Evolutionary conservation across 1,284 basidiomycete species (phyloP).

Genomic region (Apiotrichum akiyoshidainum): DNA sequence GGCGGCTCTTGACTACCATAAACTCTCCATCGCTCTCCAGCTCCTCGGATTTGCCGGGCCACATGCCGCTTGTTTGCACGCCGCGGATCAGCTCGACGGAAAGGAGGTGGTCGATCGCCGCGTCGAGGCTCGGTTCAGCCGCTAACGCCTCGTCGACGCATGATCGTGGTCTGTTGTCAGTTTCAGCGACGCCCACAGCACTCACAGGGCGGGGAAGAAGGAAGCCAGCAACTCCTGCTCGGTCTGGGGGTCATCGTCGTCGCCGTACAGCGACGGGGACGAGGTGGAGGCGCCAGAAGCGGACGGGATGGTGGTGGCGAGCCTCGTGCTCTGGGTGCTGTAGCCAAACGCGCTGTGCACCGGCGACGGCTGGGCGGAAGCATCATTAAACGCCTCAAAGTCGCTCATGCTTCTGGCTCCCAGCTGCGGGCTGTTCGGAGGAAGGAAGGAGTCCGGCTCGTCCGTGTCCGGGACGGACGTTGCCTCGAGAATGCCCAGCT

Average conservation of each 20-base stretch:
- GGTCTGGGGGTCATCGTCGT: constrained; percentile 8
- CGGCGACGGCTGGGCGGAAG: neutral
- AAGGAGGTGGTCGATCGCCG: constrained; percentile 41
- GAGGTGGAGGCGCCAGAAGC: neutral
- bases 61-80: constrained; percentile 32
- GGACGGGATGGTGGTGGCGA: neutral
- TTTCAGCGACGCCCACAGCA: neutral
- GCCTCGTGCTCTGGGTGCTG: neutral
- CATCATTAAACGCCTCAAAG: neutral
- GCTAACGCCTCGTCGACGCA: constrained; percentile 25
- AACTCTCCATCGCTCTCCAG: constrained; percentile 1
- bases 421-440: constrained; percentile 13
- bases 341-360: neutral
- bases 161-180: constrained; percentile 11
- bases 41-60: constrained; percentile 29
- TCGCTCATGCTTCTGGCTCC: neutral
- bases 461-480: constrained; percentile 40
- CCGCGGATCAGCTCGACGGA: constrained; percentile 41
- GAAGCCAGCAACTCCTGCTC: constrained; percentile 27
- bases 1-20: neutral
- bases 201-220: constrained; percentile 37
- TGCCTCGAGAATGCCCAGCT: constrained; percentile 47
- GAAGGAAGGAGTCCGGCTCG: constrained; percentile 8
- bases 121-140: constrained; percentile 22
- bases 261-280: neutral